phyloP scores from a whole-genome alignment of 2,329 filamentous ascomycete species.

The Beauveria australis region DNA sequence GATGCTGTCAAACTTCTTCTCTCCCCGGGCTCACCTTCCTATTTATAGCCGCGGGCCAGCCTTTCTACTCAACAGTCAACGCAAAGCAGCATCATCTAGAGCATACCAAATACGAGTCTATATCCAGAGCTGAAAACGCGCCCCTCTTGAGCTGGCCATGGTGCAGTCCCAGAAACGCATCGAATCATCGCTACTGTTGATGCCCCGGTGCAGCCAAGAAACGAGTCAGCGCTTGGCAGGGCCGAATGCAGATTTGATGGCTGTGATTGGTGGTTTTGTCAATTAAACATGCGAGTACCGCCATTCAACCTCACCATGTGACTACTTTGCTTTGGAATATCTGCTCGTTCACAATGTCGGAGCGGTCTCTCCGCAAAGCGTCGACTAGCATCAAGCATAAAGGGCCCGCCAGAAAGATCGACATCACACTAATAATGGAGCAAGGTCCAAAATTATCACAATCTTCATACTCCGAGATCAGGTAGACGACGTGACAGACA shows the following conservation, averaged over 20 bases:
- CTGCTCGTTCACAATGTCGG: not conserved
- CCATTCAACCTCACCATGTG: not conserved
- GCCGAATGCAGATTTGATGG: no score
- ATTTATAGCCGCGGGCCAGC: not conserved
- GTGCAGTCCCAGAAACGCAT: not conserved
- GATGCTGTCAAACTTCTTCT: not conserved
- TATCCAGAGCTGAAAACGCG: not conserved
- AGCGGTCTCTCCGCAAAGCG: not conserved
- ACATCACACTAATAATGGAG: no score
- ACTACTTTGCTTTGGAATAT: not conserved
- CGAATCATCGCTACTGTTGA: not conserved
- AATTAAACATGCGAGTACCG: not conserved
- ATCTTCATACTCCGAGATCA: no score
- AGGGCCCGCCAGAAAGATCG: no score
- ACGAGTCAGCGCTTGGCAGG: slow-evolving; percentile 2
- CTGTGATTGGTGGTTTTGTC: not conserved
- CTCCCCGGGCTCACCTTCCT: not conserved
- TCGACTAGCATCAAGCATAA: no score
- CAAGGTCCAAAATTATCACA: no score
- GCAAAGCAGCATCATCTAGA: not conserved
- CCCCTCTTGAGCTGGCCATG: not conserved
- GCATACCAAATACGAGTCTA: not conserved
- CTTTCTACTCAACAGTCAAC: not conserved
- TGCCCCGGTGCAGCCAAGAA: not conserved
- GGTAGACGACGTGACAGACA: no score